Conservation (phyloP, 305 asterid genomes). For the Caryopteris hybrid region DNA sequence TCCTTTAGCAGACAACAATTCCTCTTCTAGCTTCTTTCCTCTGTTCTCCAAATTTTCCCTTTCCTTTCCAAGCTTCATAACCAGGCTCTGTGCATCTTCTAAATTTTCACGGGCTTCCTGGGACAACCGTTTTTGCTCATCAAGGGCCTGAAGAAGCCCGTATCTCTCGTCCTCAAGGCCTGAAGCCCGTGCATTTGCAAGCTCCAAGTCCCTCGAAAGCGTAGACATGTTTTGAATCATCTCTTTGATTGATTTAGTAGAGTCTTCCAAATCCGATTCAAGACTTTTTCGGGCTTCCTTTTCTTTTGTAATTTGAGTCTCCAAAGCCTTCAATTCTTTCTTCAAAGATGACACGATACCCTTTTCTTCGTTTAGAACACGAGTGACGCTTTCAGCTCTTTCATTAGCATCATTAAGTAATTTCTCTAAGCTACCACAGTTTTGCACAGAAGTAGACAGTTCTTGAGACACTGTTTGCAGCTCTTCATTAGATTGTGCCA, state of each 20-base stretch:
- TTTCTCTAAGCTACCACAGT: conserved; percentile 41
- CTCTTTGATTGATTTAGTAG: conserved; percentile 53
- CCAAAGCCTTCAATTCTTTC: conserved; percentile 44
- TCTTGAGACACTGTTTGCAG: conserved; percentile 30
- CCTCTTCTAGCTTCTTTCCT: conserved; percentile 61
- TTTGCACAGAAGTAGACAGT: conserved; percentile 36
- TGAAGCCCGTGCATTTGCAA: conserved; percentile 42
- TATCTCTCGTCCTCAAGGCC: conserved; percentile 63
- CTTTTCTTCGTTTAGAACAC: conserved; percentile 53
- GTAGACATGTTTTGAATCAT: conserved; percentile 35
- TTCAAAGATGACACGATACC: conserved; percentile 33
- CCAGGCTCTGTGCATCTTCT: conserved; percentile 70
- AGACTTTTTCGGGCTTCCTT: conserved; percentile 43
- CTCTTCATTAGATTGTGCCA: conserved; percentile 45
- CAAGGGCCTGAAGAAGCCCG: conserved; percentile 38
- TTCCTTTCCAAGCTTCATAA: conserved; percentile 59
- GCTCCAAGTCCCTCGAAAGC: conserved; percentile 51
- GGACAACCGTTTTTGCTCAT: conserved; percentile 48
- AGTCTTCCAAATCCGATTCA: conserved; percentile 47
- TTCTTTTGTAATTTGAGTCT: conserved; percentile 37
- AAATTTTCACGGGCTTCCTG: conserved; percentile 65
- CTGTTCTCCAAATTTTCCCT: conserved; percentile 50
- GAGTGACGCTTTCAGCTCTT: conserved; percentile 40
- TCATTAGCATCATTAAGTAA: conserved; percentile 49
- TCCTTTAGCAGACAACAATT: conserved; percentile 81